A percentile compares a stretch with the other conserved stretches of the same genome.
phyloP scores from a whole-genome alignment of 1,139 yeast genomes.

The Spencermartinsiella ligniputridi region DNA sequence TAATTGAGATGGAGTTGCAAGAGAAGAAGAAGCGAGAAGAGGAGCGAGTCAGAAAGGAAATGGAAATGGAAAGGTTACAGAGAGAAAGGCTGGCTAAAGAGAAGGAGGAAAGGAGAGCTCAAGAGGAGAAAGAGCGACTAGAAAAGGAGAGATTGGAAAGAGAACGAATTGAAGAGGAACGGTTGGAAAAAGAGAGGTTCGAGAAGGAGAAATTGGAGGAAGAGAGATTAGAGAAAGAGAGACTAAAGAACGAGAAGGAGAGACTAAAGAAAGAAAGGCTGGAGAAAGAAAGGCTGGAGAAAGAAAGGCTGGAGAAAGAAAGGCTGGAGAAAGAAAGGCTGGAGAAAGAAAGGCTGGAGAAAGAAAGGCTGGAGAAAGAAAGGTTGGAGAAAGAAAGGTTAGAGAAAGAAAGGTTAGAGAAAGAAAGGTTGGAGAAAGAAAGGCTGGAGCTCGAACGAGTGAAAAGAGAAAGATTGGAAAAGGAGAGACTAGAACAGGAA shows the following conservation, averaged over 20 bases:
- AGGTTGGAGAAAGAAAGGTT: neutral
- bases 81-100: neutral
- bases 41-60: neutral
- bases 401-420: neutral
- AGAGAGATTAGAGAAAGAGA: neutral
- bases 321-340: neutral
- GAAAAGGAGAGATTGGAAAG: neutral
- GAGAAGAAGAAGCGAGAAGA: constrained; percentile 13
- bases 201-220: neutral
- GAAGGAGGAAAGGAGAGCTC: neutral
- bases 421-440: neutral
- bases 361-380: neutral
- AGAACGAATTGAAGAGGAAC: neutral
- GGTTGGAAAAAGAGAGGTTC: neutral
- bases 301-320: neutral
- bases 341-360: neutral
- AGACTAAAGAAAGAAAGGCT: neutral
- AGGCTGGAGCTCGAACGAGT: neutral
- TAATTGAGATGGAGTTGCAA: constrained; percentile 6
- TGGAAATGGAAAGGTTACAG: neutral
- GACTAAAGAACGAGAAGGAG: neutral
- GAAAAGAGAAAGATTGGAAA: neutral
- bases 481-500: neutral
- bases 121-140: neutral
- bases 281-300: neutral